These are phyloP conservation scores for Ceratobasidium sp. DNA, from an alignment of 1,284 basidiomycete genomes.

Conservation along the genomic window DNA sequence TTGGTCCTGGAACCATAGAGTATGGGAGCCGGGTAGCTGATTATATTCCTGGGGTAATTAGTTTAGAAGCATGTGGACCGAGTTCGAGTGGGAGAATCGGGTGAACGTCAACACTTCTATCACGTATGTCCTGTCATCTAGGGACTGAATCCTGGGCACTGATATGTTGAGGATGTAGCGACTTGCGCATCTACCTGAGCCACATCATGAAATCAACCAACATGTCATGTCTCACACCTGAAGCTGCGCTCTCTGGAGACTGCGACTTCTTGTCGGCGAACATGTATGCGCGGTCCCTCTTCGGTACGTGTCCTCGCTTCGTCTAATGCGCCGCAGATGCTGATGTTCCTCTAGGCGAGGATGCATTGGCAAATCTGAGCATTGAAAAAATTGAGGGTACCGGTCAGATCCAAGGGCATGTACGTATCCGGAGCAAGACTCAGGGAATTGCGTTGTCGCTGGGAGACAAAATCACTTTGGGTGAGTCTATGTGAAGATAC, in stretches of 20 bases:
- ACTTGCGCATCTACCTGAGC: constrained; percentile 85
- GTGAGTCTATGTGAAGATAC: constrained; percentile 60
- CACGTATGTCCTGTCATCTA: constrained; percentile 64
- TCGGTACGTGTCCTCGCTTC: constrained; percentile 68
- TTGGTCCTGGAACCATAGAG: neutral
- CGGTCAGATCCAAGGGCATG: constrained; percentile 88
- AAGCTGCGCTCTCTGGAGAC: constrained; percentile 89
- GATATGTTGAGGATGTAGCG: constrained; percentile 58
- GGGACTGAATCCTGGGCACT: constrained; percentile 42
- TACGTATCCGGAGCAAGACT: constrained; percentile 93
- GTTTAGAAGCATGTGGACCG: constrained; percentile 98
- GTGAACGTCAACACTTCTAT: constrained; percentile 91
- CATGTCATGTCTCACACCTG: constrained; percentile 96
- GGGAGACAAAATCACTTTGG: constrained; percentile 93
- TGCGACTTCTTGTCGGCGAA: constrained; percentile 96
- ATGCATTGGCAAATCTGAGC: constrained; percentile 95
- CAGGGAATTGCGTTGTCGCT: constrained; percentile 95
- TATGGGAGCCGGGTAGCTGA: constrained; percentile 24
- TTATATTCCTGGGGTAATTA: constrained; percentile 55
- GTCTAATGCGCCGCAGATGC: neutral
- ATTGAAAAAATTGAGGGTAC: constrained; percentile 87
- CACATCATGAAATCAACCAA: constrained; percentile 95
- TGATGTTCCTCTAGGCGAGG: constrained; percentile 75
- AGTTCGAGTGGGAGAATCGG: constrained; percentile 98
- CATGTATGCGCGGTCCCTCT: constrained; percentile 91